Conservation (phyloP, 2,329 filamentous ascomycete genomes). For the Aspergillus oerlinghausenensis region DNA sequence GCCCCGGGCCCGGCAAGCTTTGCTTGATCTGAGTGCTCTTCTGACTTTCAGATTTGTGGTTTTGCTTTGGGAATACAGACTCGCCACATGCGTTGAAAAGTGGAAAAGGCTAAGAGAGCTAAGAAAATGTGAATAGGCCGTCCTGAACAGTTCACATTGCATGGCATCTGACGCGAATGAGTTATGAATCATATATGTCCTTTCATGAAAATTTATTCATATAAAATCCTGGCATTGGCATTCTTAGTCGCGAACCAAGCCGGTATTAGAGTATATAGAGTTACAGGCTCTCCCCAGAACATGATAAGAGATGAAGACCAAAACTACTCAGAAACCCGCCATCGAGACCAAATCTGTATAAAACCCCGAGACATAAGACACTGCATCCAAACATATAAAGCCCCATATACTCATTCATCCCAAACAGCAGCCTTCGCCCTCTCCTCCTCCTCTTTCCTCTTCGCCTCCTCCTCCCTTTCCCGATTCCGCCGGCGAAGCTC, state of each 20-base stretch:
- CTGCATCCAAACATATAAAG: neutral
- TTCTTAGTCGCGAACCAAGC: neutral
- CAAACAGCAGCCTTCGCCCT: slow-evolving; percentile 80
- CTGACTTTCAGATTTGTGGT: neutral
- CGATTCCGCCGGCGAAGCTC: slow-evolving; percentile 72
- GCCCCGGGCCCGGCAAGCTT: neutral
- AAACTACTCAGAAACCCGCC: neutral
- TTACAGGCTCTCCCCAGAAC: neutral
- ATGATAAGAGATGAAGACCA: neutral
- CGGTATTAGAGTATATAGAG: neutral
- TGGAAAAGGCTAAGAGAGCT: neutral
- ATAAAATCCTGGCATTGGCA: neutral
- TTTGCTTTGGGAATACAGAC: neutral
- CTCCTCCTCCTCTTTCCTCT: slow-evolving; percentile 61
- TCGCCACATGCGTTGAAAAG: neutral
- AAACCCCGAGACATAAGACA: neutral
- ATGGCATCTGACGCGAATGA: neutral
- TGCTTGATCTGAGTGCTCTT: neutral
- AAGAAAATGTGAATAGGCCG: neutral
- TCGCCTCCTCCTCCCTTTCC: slow-evolving; percentile 63
- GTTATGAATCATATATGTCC: neutral
- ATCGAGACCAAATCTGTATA: neutral
- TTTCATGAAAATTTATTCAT: neutral
- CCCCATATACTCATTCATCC: slow-evolving; percentile 54
- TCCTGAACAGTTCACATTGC: neutral